A percentile compares a stretch with the other conserved stretches of the same genome.
Conservation (phyloP, 441 rosid genomes). For the Raphanus hybrid region DNA sequence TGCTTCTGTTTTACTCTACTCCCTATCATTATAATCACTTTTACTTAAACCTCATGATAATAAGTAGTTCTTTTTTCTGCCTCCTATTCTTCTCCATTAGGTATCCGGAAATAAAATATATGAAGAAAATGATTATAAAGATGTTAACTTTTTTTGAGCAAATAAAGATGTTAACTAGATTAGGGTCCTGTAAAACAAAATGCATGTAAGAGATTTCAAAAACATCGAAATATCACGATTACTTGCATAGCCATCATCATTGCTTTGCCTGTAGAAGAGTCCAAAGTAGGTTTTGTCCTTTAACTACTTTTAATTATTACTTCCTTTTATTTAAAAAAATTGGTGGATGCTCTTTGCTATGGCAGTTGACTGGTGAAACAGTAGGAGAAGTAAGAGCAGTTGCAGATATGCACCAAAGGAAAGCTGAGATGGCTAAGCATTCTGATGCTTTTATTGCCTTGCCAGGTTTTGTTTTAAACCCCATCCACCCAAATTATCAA, state of each 20-base stretch:
- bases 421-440: constrained; percentile 99
- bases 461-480: constrained; percentile 69
- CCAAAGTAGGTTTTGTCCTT: constrained; percentile 48
- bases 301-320: constrained; percentile 43
- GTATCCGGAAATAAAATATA: constrained; percentile 5
- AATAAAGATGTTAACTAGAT: constrained; percentile 42
- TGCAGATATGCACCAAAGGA: constrained; percentile 98
- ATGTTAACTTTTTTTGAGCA: constrained; percentile 22
- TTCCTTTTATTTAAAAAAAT: constrained; percentile 26
- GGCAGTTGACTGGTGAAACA: constrained; percentile 97
- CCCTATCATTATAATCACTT: not conserved
- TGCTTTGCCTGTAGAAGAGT: constrained; percentile 58
- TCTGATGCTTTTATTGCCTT: constrained; percentile 99
- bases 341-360: constrained; percentile 24
- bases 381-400: constrained; percentile 99
- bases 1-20: constrained; percentile 40
- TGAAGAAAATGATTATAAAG: constrained; percentile 33
- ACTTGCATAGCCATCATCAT: constrained; percentile 71
- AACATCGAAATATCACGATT: constrained; percentile 41
- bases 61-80: constrained; percentile 26
- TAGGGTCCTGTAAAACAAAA: constrained; percentile 44
- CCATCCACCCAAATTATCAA: constrained; percentile 41
- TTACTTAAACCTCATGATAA: constrained; percentile 25
- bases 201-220: constrained; percentile 16
- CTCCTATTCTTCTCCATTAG: constrained; percentile 11